Conservation (phyloP, 139 green algal species). For the Edaphochlamys debaryana region DNA sequence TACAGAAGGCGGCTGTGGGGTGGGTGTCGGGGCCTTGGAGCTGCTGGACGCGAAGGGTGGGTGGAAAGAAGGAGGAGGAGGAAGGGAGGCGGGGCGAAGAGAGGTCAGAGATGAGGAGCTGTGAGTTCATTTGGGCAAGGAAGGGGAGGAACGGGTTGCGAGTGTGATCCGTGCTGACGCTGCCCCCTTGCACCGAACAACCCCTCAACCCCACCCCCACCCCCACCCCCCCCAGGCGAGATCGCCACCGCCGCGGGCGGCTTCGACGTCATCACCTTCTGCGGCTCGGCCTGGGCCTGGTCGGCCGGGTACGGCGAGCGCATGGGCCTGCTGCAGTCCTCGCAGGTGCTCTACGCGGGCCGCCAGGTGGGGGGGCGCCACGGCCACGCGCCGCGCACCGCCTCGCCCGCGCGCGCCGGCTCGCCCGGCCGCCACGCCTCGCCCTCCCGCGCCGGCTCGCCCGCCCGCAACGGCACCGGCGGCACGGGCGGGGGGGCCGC, state of each 20-base stretch:
- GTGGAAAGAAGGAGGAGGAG: background rate
- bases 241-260: slow-evolving; percentile 57
- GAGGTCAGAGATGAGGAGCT: too few species aligned
- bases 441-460: background rate
- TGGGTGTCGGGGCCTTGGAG: background rate
- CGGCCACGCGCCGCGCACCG: too few species aligned
- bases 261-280: slow-evolving; percentile 79
- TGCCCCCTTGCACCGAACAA: too few species aligned
- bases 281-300: slow-evolving; percentile 58
- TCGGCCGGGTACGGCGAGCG: slow-evolving; percentile 43
- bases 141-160: too few species aligned
- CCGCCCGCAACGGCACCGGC: background rate
- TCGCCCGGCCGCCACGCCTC: slow-evolving; percentile 1
- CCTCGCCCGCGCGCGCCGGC: background rate
- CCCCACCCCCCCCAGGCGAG: slow-evolving; percentile 53
- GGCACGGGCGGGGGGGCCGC: too few species aligned
- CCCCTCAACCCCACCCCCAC: background rate
- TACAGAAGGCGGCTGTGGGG: too few species aligned
- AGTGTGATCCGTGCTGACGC: too few species aligned
- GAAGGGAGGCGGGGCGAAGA: background rate
- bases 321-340: slow-evolving; percentile 39
- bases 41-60: slow-evolving; percentile 52
- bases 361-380: slow-evolving; percentile 53
- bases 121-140: too few species aligned
- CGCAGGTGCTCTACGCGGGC: slow-evolving; percentile 51